phyloP scores from a whole-genome alignment of 768 basidiomycete species.

The Tulasnella sp. region DNA sequence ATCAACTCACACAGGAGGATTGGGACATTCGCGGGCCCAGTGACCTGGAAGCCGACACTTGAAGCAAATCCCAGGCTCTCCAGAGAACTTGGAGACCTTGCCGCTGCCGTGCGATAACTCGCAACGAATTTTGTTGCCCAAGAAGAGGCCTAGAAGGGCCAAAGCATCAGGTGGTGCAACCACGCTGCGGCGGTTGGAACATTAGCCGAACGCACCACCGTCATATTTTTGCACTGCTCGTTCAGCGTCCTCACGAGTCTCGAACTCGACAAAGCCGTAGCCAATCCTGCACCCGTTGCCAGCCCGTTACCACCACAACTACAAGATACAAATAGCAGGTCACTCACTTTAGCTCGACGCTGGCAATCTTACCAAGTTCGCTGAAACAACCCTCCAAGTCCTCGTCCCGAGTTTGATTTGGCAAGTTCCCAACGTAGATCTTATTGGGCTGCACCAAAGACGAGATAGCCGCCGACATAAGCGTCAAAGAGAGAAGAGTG shows the following conservation, averaged over 20 bases:
- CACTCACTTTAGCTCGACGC: constrained; percentile 76
- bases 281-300: constrained; percentile 53
- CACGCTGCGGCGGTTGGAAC: too few relatives aligned
- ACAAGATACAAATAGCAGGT: too few relatives aligned
- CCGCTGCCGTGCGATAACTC: constrained; percentile 80
- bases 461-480: not conserved
- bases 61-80: constrained; percentile 84
- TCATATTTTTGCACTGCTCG: constrained; percentile 82
- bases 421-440: constrained; percentile 84
- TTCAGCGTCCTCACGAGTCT: constrained; percentile 67
- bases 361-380: constrained; percentile 64
- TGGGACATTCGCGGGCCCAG: constrained; percentile 53
- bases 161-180: too few relatives aligned
- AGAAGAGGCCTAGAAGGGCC: constrained; percentile 49
- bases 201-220: constrained; percentile 38
- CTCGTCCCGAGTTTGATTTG: constrained; percentile 76
- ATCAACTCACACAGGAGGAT: constrained; percentile 12
- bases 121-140: constrained; percentile 87
- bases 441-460: constrained; percentile 67
- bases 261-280: constrained; percentile 89
- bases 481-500: not conserved
- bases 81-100: constrained; percentile 64
- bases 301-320: too few relatives aligned
- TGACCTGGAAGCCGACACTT: constrained; percentile 78
- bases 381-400: constrained; percentile 80